These are phyloP conservation scores for Amanita muscaria DNA, from an alignment of 768 basidiomycete species.

Conservation along the genomic window DNA sequence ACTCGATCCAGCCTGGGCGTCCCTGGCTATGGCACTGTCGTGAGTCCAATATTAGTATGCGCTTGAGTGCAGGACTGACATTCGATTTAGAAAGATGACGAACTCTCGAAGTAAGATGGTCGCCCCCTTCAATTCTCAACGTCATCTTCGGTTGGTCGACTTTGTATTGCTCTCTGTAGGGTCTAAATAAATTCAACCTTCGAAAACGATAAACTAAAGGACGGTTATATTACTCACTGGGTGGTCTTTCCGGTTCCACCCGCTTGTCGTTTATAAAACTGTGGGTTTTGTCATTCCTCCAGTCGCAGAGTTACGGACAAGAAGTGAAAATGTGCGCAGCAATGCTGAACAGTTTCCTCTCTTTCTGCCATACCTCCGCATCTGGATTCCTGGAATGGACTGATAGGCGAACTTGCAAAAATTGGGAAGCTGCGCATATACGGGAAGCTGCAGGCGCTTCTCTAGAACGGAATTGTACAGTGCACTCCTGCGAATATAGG, in stretches of 20 bases:
- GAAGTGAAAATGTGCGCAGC: neutral
- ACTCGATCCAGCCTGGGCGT: slow-evolving; percentile 72
- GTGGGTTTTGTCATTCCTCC: slow-evolving; percentile 14
- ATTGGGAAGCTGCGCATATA: slow-evolving; percentile 75
- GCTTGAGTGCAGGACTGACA: neutral
- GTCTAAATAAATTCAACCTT: slow-evolving; percentile 35
- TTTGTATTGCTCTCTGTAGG: slow-evolving; percentile 66
- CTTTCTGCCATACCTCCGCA: neutral
- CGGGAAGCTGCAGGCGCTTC: slow-evolving; percentile 69
- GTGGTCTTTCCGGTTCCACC: slow-evolving; percentile 88
- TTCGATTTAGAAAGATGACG: slow-evolving; percentile 15
- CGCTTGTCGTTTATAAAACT: slow-evolving; percentile 69
- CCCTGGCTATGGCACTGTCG: slow-evolving; percentile 74
- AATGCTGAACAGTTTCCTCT: neutral
- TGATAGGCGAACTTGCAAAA: slow-evolving; percentile 51
- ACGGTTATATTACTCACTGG: slow-evolving; percentile 42
- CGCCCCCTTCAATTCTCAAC: slow-evolving; percentile 75
- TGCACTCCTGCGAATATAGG: slow-evolving; percentile 60
- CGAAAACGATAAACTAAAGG: slow-evolving; percentile 10
- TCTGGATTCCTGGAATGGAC: neutral
- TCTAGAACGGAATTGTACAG: slow-evolving; percentile 74
- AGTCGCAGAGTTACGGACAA: slow-evolving; percentile 12
- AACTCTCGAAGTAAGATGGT: slow-evolving; percentile 77
- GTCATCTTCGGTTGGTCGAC: slow-evolving; percentile 78
- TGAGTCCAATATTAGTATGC: slow-evolving; percentile 23